Conservation (phyloP, 1,139 yeast species). For the Yamadazyma dendronema region DNA sequence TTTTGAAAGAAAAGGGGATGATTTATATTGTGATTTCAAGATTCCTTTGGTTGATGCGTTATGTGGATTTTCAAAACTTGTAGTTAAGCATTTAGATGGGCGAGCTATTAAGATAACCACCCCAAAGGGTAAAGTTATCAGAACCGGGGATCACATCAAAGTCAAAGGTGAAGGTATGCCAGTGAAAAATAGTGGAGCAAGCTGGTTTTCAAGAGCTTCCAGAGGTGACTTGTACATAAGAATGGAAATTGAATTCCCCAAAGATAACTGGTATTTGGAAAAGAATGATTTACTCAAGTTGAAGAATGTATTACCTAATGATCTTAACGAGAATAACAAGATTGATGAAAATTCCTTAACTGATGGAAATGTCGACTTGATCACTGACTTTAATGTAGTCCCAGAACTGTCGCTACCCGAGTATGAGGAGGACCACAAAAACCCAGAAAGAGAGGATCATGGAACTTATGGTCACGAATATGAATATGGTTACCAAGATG, state of each 20-base stretch:
- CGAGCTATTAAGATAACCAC: conserved; percentile 64
- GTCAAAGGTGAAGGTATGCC: conserved; percentile 90
- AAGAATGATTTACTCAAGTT: conserved; percentile 56
- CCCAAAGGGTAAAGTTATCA: conserved; percentile 73
- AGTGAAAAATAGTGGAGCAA: conserved; percentile 29
- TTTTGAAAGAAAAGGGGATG: conserved; percentile 61
- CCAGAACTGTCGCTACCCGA: conserved; percentile 32
- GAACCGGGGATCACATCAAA: conserved; percentile 72
- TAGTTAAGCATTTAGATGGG: conserved; percentile 80
- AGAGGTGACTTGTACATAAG: conserved; percentile 76
- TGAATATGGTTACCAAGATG: conserved; percentile 5
- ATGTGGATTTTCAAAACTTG: conserved; percentile 69
- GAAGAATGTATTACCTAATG: conserved; percentile 53
- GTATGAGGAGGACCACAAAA: conserved; percentile 19
- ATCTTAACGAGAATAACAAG: conserved; percentile 22
- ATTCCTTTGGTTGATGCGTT: conserved; percentile 79
- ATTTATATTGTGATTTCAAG: conserved; percentile 57
- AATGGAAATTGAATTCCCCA: conserved; percentile 77
- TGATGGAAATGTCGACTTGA: conserved; percentile 40
- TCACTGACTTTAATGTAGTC: conserved; percentile 40
- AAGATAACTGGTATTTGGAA: conserved; percentile 76
- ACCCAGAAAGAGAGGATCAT: not conserved
- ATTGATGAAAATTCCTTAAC: conserved; percentile 27
- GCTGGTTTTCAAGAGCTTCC: conserved; percentile 29
- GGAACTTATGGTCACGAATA: conserved; percentile 3